These are phyloP conservation scores for Paecilomyces fulvus DNA, from an alignment of 2,329 filamentous ascomycete genomes.

Conservation along the genomic window DNA sequence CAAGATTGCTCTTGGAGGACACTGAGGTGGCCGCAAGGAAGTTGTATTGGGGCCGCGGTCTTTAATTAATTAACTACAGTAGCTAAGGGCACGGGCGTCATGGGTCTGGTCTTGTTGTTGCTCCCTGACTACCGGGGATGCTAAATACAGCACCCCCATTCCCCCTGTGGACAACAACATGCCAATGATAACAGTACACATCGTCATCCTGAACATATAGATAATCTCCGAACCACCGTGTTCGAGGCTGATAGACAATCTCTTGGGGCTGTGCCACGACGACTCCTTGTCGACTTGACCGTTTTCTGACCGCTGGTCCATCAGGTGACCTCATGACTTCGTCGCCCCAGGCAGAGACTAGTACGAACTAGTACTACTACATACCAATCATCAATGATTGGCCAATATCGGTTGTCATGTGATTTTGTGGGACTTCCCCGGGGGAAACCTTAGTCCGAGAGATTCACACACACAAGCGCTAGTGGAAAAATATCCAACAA, in stretches of 20 bases:
- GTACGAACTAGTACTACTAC: too few relatives aligned
- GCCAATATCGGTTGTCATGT: background rate
- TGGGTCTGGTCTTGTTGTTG: background rate
- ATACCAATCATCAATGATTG: background rate
- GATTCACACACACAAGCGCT: background rate
- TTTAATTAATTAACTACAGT: slow-evolving; percentile 1
- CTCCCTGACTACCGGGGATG: background rate
- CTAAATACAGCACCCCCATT: background rate
- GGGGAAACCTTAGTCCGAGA: background rate
- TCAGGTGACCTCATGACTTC: background rate
- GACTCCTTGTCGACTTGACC: background rate
- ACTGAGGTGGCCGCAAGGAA: slow-evolving; percentile 8
- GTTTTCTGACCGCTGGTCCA: background rate
- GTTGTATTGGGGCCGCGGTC: slow-evolving; percentile 11
- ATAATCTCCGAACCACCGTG: background rate
- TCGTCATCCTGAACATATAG: background rate
- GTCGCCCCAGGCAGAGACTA: background rate
- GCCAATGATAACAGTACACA: background rate
- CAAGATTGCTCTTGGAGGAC: background rate
- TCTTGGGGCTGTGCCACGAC: background rate
- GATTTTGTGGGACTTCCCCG: background rate
- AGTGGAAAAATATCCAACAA: slow-evolving; percentile 4
- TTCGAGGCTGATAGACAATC: background rate
- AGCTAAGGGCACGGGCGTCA: background rate
- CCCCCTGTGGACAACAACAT: background rate